These are phyloP conservation scores for Apiotrichum porosum DNA, from an alignment of 1,284 basidiomycete species.

Conservation along the genomic window DNA sequence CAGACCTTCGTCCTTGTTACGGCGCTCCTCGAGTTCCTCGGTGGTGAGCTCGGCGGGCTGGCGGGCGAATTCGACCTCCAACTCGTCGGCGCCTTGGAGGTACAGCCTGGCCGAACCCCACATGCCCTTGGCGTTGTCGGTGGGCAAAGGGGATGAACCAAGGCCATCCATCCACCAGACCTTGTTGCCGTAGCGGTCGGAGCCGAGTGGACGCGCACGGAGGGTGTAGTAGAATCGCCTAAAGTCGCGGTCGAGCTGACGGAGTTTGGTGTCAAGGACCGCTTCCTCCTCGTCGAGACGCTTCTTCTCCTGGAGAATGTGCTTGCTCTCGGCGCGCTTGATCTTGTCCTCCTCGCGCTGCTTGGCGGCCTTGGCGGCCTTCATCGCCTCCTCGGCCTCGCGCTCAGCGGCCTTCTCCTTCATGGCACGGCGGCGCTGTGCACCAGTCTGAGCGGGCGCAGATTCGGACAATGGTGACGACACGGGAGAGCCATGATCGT, in stretches of 20 bases:
- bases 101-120: slow-evolving; percentile 87
- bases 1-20: slow-evolving; percentile 67
- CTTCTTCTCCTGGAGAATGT: slow-evolving; percentile 57
- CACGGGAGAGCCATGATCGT: slow-evolving; percentile 11
- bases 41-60: slow-evolving; percentile 52
- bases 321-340: slow-evolving; percentile 34
- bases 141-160: slow-evolving; percentile 72
- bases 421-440: slow-evolving; percentile 41
- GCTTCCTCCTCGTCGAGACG: slow-evolving; percentile 81
- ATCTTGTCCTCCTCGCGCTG: slow-evolving; percentile 32
- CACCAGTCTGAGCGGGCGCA: slow-evolving; percentile 9
- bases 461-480: slow-evolving; percentile 5
- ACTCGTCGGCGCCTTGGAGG: slow-evolving; percentile 77
- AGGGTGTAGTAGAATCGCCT: slow-evolving; percentile 75
- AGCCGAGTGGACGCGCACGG: slow-evolving; percentile 79
- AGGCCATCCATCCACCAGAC: slow-evolving; percentile 99
- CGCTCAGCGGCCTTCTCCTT: slow-evolving; percentile 41
- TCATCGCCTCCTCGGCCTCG: slow-evolving; percentile 57
- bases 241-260: slow-evolving; percentile 88
- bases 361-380: slow-evolving; percentile 56
- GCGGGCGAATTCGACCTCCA: slow-evolving; percentile 61
- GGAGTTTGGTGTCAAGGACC: slow-evolving; percentile 69
- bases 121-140: slow-evolving; percentile 54
- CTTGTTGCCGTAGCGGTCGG: slow-evolving; percentile 87
- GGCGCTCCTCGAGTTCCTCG: slow-evolving; percentile 48